Evolutionary conservation across 2,329 filamentous ascomycete species (phyloP).

Genomic region (Colletotrichum australisinense): DNA sequence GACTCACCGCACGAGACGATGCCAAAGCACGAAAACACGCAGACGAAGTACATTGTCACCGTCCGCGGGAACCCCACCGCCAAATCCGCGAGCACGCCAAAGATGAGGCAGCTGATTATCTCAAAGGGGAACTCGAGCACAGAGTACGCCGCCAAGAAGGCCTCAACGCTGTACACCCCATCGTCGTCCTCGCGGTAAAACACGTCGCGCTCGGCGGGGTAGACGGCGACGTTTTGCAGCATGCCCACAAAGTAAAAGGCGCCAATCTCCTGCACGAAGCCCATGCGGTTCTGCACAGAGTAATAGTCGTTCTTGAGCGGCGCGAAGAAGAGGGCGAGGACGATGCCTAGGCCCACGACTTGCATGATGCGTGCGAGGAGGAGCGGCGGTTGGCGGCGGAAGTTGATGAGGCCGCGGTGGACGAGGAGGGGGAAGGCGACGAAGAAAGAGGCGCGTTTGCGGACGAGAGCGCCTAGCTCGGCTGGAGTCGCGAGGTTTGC

Average conservation of each 20-base stretch:
- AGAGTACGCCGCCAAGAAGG: conserved; percentile 78
- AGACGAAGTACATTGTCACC: conserved; percentile 73
- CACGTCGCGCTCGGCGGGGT: conserved; percentile 78
- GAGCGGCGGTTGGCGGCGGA: conserved; percentile 73
- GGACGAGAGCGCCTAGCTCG: conserved; percentile 76
- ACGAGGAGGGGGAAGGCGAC: conserved; percentile 76
- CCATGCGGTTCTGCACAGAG: conserved; percentile 78
- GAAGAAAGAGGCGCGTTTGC: conserved; percentile 70
- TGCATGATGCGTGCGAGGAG: conserved; percentile 75
- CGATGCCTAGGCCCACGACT: conserved; percentile 70
- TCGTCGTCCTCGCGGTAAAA: conserved; percentile 84
- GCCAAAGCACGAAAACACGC: conserved; percentile 76
- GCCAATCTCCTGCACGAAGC: conserved; percentile 78
- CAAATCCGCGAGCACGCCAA: conserved; percentile 72
- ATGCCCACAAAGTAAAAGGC: conserved; percentile 82
- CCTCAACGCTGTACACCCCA: conserved; percentile 76
- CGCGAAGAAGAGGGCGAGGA: conserved; percentile 77
- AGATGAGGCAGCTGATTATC: conserved; percentile 72
- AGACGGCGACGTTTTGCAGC: conserved; percentile 82
- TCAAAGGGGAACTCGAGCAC: conserved; percentile 79
- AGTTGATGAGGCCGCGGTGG: conserved; percentile 75
- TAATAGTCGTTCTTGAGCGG: conserved; percentile 77
- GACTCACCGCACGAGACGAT: conserved; percentile 81
- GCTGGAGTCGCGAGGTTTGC: conserved; percentile 72
- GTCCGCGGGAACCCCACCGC: conserved; percentile 74